phyloP scores from a whole-genome alignment of 1,139 yeast genomes.

The Trichomonascaceae sp. region DNA sequence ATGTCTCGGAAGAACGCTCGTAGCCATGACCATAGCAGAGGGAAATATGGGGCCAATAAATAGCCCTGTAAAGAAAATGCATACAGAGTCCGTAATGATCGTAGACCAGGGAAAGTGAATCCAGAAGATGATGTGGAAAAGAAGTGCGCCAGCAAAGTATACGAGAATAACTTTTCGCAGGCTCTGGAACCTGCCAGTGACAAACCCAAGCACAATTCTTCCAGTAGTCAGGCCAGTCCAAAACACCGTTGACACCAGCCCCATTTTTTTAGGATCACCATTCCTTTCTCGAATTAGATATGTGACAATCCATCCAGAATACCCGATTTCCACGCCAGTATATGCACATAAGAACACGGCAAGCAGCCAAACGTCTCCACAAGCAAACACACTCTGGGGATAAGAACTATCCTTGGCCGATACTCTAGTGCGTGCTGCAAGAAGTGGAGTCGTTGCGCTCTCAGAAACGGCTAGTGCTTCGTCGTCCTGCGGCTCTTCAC shows the following conservation, averaged over 20 bases:
- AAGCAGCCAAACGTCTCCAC: slow-evolving; percentile 34
- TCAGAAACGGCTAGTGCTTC: slow-evolving; percentile 1
- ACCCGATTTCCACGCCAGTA: slow-evolving; percentile 55
- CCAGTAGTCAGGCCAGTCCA: slow-evolving; percentile 64
- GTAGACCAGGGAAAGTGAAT: slow-evolving; percentile 4
- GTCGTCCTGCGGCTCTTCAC: background rate
- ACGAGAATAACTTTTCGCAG: slow-evolving; percentile 13
- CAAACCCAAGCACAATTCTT: slow-evolving; percentile 32
- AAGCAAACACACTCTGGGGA: slow-evolving; percentile 5
- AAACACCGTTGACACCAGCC: slow-evolving; percentile 54
- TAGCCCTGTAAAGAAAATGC: slow-evolving; percentile 43
- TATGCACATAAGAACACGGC: slow-evolving; percentile 45
- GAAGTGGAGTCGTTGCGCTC: background rate
- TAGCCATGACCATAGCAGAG: slow-evolving; percentile 52
- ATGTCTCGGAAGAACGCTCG: slow-evolving; percentile 45
- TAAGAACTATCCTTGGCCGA: background rate
- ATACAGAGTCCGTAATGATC: slow-evolving; percentile 10
- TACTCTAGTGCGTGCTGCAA: too few species aligned
- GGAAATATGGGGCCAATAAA: slow-evolving; percentile 73
- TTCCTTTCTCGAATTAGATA: slow-evolving; percentile 42
- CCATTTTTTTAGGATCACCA: slow-evolving; percentile 34
- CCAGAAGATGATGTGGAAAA: slow-evolving; percentile 15
- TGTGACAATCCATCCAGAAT: slow-evolving; percentile 62
- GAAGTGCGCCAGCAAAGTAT: slow-evolving; percentile 14
- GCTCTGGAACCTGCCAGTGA: slow-evolving; percentile 18